phyloP scores from a whole-genome alignment of 768 basidiomycete species.

The Leucosporidium creatinivorum region DNA sequence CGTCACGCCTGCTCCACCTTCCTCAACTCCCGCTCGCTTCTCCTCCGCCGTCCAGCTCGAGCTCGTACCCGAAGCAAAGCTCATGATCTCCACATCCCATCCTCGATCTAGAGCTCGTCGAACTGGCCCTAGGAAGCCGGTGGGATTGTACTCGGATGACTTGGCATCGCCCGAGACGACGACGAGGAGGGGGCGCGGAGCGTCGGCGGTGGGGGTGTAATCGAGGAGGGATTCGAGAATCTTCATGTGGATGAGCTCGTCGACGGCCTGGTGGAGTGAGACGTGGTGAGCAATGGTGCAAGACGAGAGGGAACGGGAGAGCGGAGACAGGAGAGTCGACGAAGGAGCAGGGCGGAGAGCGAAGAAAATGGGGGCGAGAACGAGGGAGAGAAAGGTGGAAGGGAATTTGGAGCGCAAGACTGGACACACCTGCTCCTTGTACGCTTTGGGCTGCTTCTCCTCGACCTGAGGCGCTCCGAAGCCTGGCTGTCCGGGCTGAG shows the following conservation, averaged over 20 bases:
- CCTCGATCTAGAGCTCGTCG: conserved; percentile 76
- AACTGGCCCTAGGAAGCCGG: conserved; percentile 84
- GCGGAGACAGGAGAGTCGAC: neutral
- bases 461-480: neutral
- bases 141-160: conserved; percentile 82
- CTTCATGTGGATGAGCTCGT: conserved; percentile 88
- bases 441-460: conserved; percentile 19
- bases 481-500: too few species aligned
- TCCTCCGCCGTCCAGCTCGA: conserved; percentile 21
- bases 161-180: conserved; percentile 92
- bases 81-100: conserved; percentile 91
- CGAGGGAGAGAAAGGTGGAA: conserved; percentile 5
- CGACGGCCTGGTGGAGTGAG: conserved; percentile 77
- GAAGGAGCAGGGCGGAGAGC: too few species aligned
- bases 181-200: conserved; percentile 56
- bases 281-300: conserved; percentile 39
- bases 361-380: neutral
- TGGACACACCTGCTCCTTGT: conserved; percentile 29
- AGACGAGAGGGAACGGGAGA: neutral
- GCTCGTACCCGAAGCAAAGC: conserved; percentile 60
- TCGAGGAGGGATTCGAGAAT: conserved; percentile 75
- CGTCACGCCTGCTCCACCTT: neutral
- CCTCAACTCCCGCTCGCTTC: conserved; percentile 8
- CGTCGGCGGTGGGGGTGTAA: conserved; percentile 35
- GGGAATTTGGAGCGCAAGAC: too few species aligned